phyloP scores from a whole-genome alignment of 1,284 basidiomycete genomes.

The Tetrapyrgos nigripes region DNA sequence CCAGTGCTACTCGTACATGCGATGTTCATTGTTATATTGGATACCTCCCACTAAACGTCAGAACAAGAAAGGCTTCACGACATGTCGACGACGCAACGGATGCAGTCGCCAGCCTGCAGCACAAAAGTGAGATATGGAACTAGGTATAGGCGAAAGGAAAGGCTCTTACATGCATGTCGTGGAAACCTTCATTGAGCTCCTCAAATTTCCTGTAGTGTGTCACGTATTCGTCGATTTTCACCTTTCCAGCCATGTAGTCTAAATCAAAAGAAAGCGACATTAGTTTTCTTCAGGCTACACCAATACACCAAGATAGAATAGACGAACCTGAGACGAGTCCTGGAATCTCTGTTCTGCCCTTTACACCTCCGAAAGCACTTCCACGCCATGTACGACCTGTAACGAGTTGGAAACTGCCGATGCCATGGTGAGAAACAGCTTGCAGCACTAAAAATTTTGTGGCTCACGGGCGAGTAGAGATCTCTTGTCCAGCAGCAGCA shows the following conservation, averaged over 20 bases:
- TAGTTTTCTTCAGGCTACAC: background rate
- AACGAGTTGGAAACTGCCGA: conserved; percentile 74
- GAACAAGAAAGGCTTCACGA: conserved; percentile 27
- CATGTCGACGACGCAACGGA: conserved; percentile 91
- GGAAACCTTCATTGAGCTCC: conserved; percentile 90
- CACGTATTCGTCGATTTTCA: conserved; percentile 91
- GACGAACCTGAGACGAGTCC: conserved; percentile 80
- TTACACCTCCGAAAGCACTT: conserved; percentile 96
- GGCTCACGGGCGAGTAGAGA: conserved; percentile 91
- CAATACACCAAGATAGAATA: background rate
- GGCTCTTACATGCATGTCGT: conserved; percentile 90
- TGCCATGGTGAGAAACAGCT: conserved; percentile 14
- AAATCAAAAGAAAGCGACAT: too few relatives aligned
- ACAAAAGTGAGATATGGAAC: background rate
- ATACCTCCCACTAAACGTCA: background rate
- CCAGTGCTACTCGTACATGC: conserved; percentile 3
- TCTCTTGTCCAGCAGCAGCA: conserved; percentile 96
- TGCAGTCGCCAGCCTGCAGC: conserved; percentile 82
- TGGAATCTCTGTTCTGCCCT: conserved; percentile 94
- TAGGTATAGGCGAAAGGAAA: background rate
- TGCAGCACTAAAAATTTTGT: background rate
- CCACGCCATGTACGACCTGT: conserved; percentile 98
- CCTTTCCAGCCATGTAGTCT: conserved; percentile 78
- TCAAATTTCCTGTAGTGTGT: conserved; percentile 80
- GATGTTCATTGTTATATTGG: too few relatives aligned